These are phyloP conservation scores for Acer campestre DNA, from an alignment of 345 rosid genomes.

Conservation along the genomic window DNA sequence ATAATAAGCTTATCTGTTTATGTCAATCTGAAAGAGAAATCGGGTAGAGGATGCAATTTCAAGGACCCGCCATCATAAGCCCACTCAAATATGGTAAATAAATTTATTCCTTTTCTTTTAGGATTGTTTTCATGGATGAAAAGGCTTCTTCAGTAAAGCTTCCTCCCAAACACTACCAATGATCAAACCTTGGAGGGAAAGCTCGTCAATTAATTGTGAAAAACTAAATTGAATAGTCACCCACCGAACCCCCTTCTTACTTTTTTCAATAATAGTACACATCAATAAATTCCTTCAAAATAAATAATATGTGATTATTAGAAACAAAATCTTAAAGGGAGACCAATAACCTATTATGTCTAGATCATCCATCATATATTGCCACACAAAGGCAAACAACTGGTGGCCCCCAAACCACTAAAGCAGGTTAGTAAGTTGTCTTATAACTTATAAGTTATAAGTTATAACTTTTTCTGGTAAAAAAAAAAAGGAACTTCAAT, in stretches of 20 bases:
- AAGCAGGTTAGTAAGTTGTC: neutral
- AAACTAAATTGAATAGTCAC: neutral
- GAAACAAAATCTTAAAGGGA: neutral
- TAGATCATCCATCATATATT: neutral
- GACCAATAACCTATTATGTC: neutral
- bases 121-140: neutral
- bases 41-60: neutral
- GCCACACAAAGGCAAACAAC: neutral
- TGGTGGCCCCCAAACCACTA: neutral
- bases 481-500: neutral
- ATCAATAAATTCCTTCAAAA: neutral
- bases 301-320: neutral
- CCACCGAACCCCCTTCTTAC: neutral
- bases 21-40: neutral
- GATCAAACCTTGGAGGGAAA: neutral
- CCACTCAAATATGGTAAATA: neutral
- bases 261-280: neutral
- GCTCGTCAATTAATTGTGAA: neutral
- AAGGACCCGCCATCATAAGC: neutral
- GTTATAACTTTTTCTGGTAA: neutral
- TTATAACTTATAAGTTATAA: neutral
- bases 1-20: neutral
- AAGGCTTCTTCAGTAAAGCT: neutral
- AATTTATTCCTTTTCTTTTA: neutral
- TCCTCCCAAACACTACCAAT: neutral